Base-by-base conservation (phyloP, 805 yeast species). In the Blastobotrys parvus region DNA sequence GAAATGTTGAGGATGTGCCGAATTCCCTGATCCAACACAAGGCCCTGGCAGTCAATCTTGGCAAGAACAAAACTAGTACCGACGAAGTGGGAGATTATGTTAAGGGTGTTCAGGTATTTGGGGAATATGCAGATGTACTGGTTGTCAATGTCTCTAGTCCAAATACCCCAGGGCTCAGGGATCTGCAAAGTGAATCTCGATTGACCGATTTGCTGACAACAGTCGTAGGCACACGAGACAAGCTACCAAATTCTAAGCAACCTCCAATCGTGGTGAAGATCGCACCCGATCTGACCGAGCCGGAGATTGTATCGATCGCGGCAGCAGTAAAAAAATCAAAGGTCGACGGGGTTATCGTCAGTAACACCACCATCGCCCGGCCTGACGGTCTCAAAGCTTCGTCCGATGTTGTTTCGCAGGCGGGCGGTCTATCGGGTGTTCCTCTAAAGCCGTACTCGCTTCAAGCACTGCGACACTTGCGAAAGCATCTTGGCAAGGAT, bases 91-190 rank as follows among this genome's bases (percentile, higher is more conserved):
- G 79, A 45, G 97, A 90, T 62, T 90, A 87, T 57, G 77, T 84
- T 38, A 69, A 74, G 51, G 97, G 97, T 47, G 95, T 90, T 20
- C 77, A 77, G 45, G 71, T 80, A 43, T 77, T 90, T 52, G 95
- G 94, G 10, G 77, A 79, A 10, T 78, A 70, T 53, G 95, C 97
- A 3, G 97, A 90, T 63, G 88, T 85, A 5, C 68, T 90, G 48
- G 90, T 90, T 16, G 76, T 90, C 50, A 90, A 90, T 57, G 95
- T 90, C 11, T 87, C 96, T 1, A 83, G 94, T 39, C 97, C 97
- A 42, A 90, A 90, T 59, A 90, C 97, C 1, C 97, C 97, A 3
- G 97, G 97, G 2, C 72, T 90, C 52, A 76, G 97, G 57, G 85
- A 79, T 53, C 72, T 90, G 52, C 97, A 90, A 67, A 75, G 68